A percentile compares a stretch with the other conserved stretches of the same genome.
phyloP scores from a whole-genome alignment of 139 green algal genomes.

The Chlorella sp. region DNA sequence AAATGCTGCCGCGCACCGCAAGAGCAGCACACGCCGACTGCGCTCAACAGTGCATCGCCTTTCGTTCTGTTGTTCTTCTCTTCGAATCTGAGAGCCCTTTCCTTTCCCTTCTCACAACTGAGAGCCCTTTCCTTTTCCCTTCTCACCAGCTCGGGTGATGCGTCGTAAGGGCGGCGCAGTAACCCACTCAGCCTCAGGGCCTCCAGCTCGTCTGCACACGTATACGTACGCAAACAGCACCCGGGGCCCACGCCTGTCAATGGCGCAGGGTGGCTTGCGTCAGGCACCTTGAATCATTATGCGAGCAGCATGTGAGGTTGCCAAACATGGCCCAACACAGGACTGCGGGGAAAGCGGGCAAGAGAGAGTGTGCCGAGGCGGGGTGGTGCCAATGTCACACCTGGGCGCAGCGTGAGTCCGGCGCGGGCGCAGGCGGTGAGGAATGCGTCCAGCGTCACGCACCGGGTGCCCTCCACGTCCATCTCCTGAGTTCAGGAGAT shows the following conservation, averaged over 20 bases:
- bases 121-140: background rate
- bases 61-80: too few species aligned
- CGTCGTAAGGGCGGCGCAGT: background rate
- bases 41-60: too few species aligned
- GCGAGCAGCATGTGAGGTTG: too few species aligned
- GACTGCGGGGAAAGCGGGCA: too few species aligned
- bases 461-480: background rate
- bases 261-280: background rate
- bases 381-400: too few species aligned
- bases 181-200: background rate
- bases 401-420: background rate
- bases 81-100: too few species aligned
- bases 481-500: background rate
- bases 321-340: too few species aligned
- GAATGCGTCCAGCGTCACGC: slow-evolving; percentile 7
- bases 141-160: background rate
- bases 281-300: background rate
- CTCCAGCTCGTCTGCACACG: slow-evolving; percentile 1
- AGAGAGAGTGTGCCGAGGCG: too few species aligned
- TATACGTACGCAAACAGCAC: background rate
- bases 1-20: too few species aligned
- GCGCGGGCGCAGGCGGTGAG: background rate
- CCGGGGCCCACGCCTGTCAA: background rate
- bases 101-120: too few species aligned
- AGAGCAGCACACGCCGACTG: background rate